Evolutionary conservation across 73 alveolate genomes (phyloP).

Genomic region (Diophrys sp.): DNA sequence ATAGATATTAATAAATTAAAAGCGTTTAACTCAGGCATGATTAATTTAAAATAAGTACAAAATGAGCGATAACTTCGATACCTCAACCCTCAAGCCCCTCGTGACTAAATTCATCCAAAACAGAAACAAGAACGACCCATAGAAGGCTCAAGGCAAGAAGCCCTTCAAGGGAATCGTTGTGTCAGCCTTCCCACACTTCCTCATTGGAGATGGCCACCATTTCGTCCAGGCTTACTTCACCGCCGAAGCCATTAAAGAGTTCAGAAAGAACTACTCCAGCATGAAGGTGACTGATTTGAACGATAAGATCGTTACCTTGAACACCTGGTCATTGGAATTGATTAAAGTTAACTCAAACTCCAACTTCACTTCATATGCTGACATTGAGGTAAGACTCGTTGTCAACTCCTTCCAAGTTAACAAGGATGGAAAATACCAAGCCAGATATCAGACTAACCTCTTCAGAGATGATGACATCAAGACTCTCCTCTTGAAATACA

Average conservation of each 20-base stretch:
- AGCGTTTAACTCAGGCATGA: no score
- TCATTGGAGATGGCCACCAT: constrained; percentile 42
- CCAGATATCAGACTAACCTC: constrained; percentile 28
- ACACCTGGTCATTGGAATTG: constrained; percentile 41
- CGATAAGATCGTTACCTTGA: constrained; percentile 21
- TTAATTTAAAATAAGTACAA: no score
- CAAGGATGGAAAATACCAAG: constrained; percentile 18
- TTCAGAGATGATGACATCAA: constrained; percentile 51
- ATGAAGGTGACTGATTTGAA: constrained; percentile 31
- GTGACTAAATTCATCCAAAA: no score
- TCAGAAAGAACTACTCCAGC: constrained; percentile 30
- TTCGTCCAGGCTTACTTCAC: constrained; percentile 42
- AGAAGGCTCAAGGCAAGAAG: no score
- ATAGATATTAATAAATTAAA: no score
- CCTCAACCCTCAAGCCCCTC: no score
- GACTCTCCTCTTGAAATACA: constrained; percentile 15
- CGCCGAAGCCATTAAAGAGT: constrained; percentile 35
- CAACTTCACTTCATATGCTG: constrained; percentile 34
- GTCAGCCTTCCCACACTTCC: constrained; percentile 43
- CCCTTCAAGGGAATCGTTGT: constrained; percentile 28
- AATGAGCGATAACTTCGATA: no score
- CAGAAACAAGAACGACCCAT: no score
- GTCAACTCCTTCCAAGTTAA: constrained; percentile 36
- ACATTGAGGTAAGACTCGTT: constrained; percentile 26
- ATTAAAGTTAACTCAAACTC: constrained; percentile 27